Base-by-base conservation (phyloP, 768 basidiomycete species). In the Boletus sp. region DNA sequence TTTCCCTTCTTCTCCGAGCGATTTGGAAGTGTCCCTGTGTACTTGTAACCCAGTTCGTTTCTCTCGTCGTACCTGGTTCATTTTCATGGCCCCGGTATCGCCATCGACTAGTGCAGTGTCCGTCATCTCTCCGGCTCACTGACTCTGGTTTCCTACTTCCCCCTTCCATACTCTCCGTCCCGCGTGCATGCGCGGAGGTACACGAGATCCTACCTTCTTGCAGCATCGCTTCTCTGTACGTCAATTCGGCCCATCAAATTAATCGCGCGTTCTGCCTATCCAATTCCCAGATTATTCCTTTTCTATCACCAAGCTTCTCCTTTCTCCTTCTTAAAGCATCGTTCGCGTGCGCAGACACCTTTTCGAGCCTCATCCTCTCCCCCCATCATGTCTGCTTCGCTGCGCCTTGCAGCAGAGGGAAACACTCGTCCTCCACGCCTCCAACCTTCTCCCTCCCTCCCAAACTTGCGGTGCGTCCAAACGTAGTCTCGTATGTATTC, bases 371-470 rank as follows among this genome's bases (percentile, higher is more conserved):
- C 62, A 66, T 59, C 61, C 57, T 47, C 43, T 60, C 39, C 50
- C 48, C 52, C 51, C 66, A 66, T 55, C 71, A 71, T 71, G 62
- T 60, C 63, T 45, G 45, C 54, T 51, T 64, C 63, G 55, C 57
- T 64, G 51, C 66, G 65, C 54, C 49, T 48, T 40, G 47, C 58
- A 25, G 60, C 54, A 57, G 67, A 61, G 44, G 33, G 54, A 47
- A 47, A 25, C 47, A 39, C 56, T 29, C 75, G 75, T 58, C 78
- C 78, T 45, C 75, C 78, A 17, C 79, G 80, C 42, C 74, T 84
- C 35, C 83, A 83, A 51, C 81, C 82, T 49, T 83, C 85, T 6
- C 85, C 85, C 9, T 88, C 87, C 13, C 75, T 87, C 61, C 87
- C 87, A 9, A 87, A 87, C 65, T 75, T 88, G 58, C 81, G 84